Base-by-base conservation (phyloP, 2,329 filamentous ascomycete species). In the Beauveria medogensis region DNA sequence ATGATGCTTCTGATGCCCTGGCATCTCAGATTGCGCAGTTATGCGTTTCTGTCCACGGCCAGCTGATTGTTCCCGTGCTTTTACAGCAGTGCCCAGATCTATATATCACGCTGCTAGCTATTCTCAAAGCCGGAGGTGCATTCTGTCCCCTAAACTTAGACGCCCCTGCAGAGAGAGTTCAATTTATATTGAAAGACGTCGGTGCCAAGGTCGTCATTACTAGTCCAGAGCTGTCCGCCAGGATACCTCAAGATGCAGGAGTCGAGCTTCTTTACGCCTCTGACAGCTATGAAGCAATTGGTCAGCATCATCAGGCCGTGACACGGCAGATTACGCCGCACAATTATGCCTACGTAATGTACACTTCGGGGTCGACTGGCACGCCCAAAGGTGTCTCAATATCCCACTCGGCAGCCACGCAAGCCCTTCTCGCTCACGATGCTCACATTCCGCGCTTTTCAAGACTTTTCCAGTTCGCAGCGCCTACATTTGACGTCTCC, bases 401-500 rank as follows among this genome's bases (percentile, higher is more conserved):
- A 34, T 91, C 91, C 34, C 92, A 97, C 74, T 75, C 79, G 30
- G 90, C 92, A 18, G 91, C 82, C 8, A 89, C 90, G 0, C 92
- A 96, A 71, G 91, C 89, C 61, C 74, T 97, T 8, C 79, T 96
- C 48, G 90, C 91, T 2, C 92, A 97, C 69, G 81, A 95, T 68
- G 80, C 77, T 52, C 85, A 92, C 67, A 87, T 97, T 46, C 92
- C 92, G 2, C 44, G 58, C 0, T 96, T 96, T 69, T 78, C 78
- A 18, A 83, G 91, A 51, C 96, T 97, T 71, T 81, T 97, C 1
- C 92, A 97, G 71, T 96, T 96, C 71, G 92, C 92, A 5, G 88
- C 91, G 3, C 91, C 92, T 1, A 96, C 92, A 0, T 97, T 97
- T 70, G 92, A 97, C 72, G 92, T 97, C 8, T 96, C 91, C 0